These are phyloP conservation scores for Rosa rugosa DNA, from an alignment of 306 rosid genomes.

Conservation along the genomic window DNA sequence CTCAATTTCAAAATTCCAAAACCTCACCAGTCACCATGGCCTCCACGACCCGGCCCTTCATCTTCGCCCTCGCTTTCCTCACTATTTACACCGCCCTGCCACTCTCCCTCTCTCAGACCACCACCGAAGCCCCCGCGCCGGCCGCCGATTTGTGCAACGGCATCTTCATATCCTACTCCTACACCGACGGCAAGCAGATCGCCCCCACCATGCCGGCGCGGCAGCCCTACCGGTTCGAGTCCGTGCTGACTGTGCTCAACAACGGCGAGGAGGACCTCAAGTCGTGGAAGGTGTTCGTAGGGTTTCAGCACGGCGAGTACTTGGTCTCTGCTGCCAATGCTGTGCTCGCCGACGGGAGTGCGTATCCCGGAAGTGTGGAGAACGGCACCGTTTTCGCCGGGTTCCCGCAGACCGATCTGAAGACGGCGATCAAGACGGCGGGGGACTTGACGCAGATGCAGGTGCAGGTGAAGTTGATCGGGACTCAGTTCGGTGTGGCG, in stretches of 20 bases:
- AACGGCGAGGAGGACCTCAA: constrained; percentile 74
- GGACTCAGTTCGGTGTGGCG: constrained; percentile 78
- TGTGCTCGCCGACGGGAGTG: constrained; percentile 55
- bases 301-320: constrained; percentile 64
- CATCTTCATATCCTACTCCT: constrained; percentile 57
- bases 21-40: constrained; percentile 28
- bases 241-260: constrained; percentile 67
- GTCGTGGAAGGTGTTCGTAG: constrained; percentile 82
- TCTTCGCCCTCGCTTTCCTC: constrained; percentile 24
- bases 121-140: not conserved
- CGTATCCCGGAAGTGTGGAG: constrained; percentile 57
- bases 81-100: constrained; percentile 19
- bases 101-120: constrained; percentile 30
- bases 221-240: constrained; percentile 82
- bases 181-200: constrained; percentile 42
- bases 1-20: constrained; percentile 18
- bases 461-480: constrained; percentile 59
- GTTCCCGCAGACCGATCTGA: constrained; percentile 74
- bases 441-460: constrained; percentile 88
- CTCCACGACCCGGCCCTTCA: not conserved
- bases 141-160: constrained; percentile 64
- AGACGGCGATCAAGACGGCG: constrained; percentile 86
- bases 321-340: constrained; percentile 76
- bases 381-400: constrained; percentile 86
- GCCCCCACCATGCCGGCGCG: constrained; percentile 45